A percentile compares a stretch with the other conserved stretches of the same genome.
Conservation (phyloP, 495 filamentous ascomycete species). For the Daldinia decipiens region DNA sequence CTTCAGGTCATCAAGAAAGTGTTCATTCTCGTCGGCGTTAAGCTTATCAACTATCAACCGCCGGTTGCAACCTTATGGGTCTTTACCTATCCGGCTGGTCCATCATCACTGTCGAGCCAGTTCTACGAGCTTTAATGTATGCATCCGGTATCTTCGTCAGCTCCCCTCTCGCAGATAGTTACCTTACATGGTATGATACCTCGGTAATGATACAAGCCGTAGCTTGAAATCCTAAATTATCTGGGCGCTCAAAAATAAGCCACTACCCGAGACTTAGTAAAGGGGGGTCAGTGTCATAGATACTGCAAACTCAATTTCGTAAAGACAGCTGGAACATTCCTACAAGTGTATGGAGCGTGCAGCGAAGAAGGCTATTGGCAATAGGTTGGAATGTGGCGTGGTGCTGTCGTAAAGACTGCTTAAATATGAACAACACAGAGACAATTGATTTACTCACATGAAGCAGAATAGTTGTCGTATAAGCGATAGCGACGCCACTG, state of each 20-base stretch:
- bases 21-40: neutral
- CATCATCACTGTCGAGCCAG: neutral
- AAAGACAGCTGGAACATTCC: neutral
- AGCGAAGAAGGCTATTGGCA: neutral
- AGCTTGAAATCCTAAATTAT: neutral
- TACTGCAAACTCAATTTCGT: neutral
- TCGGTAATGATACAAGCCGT: neutral
- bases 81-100: neutral
- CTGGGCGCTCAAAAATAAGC: neutral
- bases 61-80: neutral
- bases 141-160: neutral
- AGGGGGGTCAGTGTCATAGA: neutral
- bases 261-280: neutral
- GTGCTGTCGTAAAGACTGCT: too few relatives aligned
- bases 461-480: neutral
- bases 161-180: neutral
- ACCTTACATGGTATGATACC: neutral
- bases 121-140: neutral
- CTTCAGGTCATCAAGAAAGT: neutral
- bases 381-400: neutral
- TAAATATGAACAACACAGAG: neutral
- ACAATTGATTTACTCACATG: neutral
- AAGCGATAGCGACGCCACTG: neutral
- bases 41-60: neutral
- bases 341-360: neutral